Conservation (phyloP, 345 rosid genomes). For the Bruguiera parviflora region DNA sequence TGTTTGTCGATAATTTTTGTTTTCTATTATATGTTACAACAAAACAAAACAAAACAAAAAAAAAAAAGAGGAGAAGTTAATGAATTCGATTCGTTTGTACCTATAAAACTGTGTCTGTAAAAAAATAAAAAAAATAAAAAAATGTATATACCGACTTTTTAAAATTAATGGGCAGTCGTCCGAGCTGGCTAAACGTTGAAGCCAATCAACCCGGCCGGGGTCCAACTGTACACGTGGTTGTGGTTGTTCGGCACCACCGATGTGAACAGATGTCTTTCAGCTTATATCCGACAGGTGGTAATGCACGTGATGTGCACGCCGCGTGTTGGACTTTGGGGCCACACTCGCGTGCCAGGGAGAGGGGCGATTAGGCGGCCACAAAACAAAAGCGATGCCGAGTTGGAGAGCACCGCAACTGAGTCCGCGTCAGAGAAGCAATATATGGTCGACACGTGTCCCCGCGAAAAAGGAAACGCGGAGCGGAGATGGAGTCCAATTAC, state of each 20-base stretch:
- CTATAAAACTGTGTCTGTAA: too few relatives aligned
- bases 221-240: constrained; percentile 20
- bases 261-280: constrained; percentile 4
- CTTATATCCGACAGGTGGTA: constrained; percentile 13
- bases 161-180: too few relatives aligned
- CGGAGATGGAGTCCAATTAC: constrained; percentile 20
- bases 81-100: too few relatives aligned
- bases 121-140: too few relatives aligned
- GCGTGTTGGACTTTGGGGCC: not conserved
- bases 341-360: constrained; percentile 15
- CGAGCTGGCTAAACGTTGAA: constrained; percentile 4
- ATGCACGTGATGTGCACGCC: constrained; percentile 19
- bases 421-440: not conserved
- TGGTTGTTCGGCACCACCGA: constrained; percentile 26
- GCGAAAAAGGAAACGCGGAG: constrained; percentile 28
- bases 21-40: too few relatives aligned
- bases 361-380: constrained; percentile 19
- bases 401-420: constrained; percentile 22
- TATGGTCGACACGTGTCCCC: constrained; percentile 6
- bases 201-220: not conserved
- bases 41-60: too few relatives aligned
- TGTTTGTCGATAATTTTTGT: too few relatives aligned
- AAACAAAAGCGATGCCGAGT: constrained; percentile 19
- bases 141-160: not conserved
- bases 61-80: too few relatives aligned